Base-by-base conservation (phyloP, 495 filamentous ascomycete species). In the Schizothecium vesticola region DNA sequence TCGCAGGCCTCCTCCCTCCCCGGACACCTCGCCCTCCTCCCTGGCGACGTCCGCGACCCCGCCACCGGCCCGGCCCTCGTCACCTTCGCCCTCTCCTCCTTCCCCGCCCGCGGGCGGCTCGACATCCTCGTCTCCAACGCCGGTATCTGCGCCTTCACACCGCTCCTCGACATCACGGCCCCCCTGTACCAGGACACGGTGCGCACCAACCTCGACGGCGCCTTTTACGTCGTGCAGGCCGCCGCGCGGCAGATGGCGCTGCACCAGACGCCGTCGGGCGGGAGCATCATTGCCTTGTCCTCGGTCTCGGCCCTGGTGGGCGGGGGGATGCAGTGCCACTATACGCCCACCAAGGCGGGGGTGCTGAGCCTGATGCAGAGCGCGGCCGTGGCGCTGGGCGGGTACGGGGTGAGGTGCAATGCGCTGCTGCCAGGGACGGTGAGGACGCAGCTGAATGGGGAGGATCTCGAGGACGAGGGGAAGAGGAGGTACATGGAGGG, bases 301-400 rank as follows among this genome's bases (percentile, higher is more conserved):
- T 92, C 88, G n/a, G 94, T 96, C 71, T 89, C 86, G 9, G 93
- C 93, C 3, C 84, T 96, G 3, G 93, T 96, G 0, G 93, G 93
- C 31, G 93, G 93, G 22, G 90, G 86, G 0, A 80, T 81, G 59
- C 93, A 97, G 79, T 87, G 87, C 25, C 93, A 97, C 71, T 97
- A 96, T 77, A 96, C 93, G 23, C 93, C 93, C 2, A 96, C 93
- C 12, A 97, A 97, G 76, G 93, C 93, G 0, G 93, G 92, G 3
- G 85, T 97, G 1, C 70, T 92, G 31, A 90, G 86, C 60, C 82
- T 97, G 24, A 96, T 96, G 89, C 93, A 97, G 80, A 91, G 88
- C 66, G 86, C 86, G 29, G 93, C 93, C 0, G 87, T 90, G 7
- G 92, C 93, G 19, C 73, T 96, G 64, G 93, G 93, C 0, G 85